Base-by-base conservation (phyloP, 495 filamentous ascomycete species). In the Hapsidospora chrysogenum region DNA sequence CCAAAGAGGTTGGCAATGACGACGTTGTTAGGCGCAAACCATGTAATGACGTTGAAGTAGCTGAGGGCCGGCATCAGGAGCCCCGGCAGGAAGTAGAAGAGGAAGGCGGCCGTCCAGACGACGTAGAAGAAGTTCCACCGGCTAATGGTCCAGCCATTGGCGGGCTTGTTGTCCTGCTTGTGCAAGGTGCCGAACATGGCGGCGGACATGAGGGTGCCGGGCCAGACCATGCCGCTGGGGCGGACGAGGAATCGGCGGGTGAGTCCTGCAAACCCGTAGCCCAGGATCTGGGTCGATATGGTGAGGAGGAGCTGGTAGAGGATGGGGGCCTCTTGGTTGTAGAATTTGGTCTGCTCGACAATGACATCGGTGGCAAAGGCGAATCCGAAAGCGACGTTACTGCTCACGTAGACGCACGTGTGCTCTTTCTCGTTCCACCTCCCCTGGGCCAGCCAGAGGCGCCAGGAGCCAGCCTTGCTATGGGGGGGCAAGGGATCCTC, bases 161-260 rank as follows among this genome's bases (percentile, higher is more conserved):
- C 85, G 13, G 74, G 54, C 30, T 67, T 67, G 47, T 92, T 92
- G 33, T 78, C 73, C 36, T 79, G 74, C 33, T 81, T 85, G 49
- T 94, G 86, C 16, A 94, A 60, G 0, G 85, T 86, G 2, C 72
- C 76, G 43, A 93, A 79, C 63, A 93, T 80, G 28, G 85, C 78
- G 1, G 84, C 79, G 29, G 85, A 86, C 53, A 85, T 83, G 20
- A 94, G 61, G 3, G 85, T 86, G 29, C 76, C 75, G 0, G 86
- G 85, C 85, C 85, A 94, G 11, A 93, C 79, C 83, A 94, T 92
- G 13, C 81, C 76, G 29, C 78, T 75, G 4, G 85, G 85, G 5
- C 77, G 68, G 11, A 92, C 83, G n/a, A 87, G 60, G 47, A 78
- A 80, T 16, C 75, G 64, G n/a, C 79, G 64, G 2, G 76, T 78